Base-by-base conservation (phyloP, 2,329 filamentous ascomycete genomes). In the Penicillium italicum region DNA sequence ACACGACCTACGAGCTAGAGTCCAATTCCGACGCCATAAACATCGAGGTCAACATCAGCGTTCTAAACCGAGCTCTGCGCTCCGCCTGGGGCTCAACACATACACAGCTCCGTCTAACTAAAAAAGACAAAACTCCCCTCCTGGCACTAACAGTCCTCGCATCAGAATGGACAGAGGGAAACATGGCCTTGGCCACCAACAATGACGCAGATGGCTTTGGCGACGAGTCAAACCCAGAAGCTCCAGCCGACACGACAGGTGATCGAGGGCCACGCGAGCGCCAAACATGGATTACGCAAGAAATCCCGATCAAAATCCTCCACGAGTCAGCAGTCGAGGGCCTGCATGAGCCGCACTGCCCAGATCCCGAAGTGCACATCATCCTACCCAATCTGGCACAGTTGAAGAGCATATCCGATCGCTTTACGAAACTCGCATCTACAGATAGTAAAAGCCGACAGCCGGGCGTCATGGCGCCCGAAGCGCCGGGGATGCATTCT, bases 11-110 rank as follows among this genome's bases (percentile, higher is more conserved):
- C 77, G 84, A 85, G 51, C 86, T 97, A 63, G 88, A 96, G 72
- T 96, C 92, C 47, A 89, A 89, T 48, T 88, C 91, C 45, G 96
- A 96, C 75, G 90, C 91, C 50, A 97, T 99, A 76, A 97, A 99
- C 75, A 87, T 99, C 61, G 94, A 99, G 76, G 84, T 99, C 1
- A 91, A 94, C 26, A 85, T 97, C n/a, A 83, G 85, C 14, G 87
- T 90, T 2, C 85, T 99, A 22, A 90, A 94, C 67, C 88, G 92
- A 57, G 94, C 94, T n/a, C 85, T 99, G 56, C 91, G 88, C 67
- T 97, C 92, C 34, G 93, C 93, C 42, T 79, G 89, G 50, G 87
- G 90, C 69, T 90, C 90, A 66, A 85, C 87, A 18, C 88, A 90
- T 18, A 91, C 92, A 52, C 89, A 88, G 14, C 85, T 99, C 37